Conservation (phyloP, 306 rosid genomes). For the Cicer yamashitae region DNA sequence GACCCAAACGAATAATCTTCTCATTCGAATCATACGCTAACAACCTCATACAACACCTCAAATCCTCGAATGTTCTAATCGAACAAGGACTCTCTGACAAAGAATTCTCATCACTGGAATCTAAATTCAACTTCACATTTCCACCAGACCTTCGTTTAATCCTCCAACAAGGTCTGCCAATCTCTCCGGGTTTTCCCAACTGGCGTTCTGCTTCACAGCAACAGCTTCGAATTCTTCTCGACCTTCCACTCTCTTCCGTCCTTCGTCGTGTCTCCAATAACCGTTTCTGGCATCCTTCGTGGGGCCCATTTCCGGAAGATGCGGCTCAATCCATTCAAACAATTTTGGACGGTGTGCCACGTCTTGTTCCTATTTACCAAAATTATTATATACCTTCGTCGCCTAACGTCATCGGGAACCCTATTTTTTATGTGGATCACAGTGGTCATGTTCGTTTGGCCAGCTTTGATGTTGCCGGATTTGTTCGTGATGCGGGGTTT, state of each 20-base stretch:
- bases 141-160: conserved; percentile 86
- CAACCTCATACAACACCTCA: conserved; percentile 55
- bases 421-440: conserved; percentile 61
- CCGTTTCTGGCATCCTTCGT: conserved; percentile 62
- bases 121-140: conserved; percentile 61
- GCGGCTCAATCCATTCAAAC: too few species aligned
- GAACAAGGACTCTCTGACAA: conserved; percentile 64
- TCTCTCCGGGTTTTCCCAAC: conserved; percentile 71
- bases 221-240: conserved; percentile 67
- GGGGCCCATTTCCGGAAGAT: conserved; percentile 62
- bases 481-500: conserved; percentile 59
- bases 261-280: conserved; percentile 58
- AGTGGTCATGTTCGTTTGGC: conserved; percentile 52
- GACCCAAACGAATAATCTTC: conserved; percentile 63
- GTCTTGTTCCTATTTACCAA: conserved; percentile 67
- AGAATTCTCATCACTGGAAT: conserved; percentile 62
- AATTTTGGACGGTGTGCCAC: conserved; percentile 52
- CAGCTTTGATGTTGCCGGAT: conserved; percentile 66
- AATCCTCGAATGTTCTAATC: conserved; percentile 54
- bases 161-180: conserved; percentile 78
- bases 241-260: conserved; percentile 60
- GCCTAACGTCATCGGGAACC: conserved; percentile 69
- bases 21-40: conserved; percentile 78
- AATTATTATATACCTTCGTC: conserved; percentile 65
- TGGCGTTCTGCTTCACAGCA: conserved; percentile 86